Evolutionary conservation across 208 protist species (phyloP), one percentile per base, ranked within the genome.

Genomic region (Acanthamoeba divionensis): DNA sequence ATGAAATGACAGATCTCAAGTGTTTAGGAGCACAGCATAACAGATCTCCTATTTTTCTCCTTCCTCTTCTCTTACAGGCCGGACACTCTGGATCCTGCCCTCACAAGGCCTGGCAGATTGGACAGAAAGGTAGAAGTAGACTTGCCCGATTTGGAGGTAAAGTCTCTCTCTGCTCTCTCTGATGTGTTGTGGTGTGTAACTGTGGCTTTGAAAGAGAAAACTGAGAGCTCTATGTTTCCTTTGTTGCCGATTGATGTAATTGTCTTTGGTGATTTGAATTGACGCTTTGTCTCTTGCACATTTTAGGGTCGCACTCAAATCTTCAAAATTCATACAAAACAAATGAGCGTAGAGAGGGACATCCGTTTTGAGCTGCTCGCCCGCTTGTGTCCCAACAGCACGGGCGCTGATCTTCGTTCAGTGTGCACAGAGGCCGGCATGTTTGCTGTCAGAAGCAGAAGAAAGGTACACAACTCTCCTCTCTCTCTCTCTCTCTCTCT

Each of bases 401-500:
- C 98, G 2, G 99, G 96, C 52, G 98, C 98, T 10, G 99, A 99
- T 92, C 94, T 99, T 73, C 94, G 97, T 38, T 97, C 96, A 0
- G 98, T 99, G 13, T 99, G 99, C 94, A 99, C 99, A 21, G 99
- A 99, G 96, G 99, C 99, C 1, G 99, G 99, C 47, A 99, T 99
- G 99, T 99, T 99, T 92, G 99, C 99, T 41, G 99, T 99, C 75
- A 96, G 99, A 45, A 24, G 41, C 15, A 71, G 63, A 38, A 71
- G 63, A 44, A 71, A 71, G 63, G 63, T 71, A n/a, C 26, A 38
- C n/a, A 54, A 9, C 1, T 2, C 33, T 41, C 13, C 52, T 60
- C n/a, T 21, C 65, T 44, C 5, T 13, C 18, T 7, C 33, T 75
- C 65, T 75, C 47, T 75, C 7, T 26, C 48, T 75, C 66, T 75